Base-by-base conservation (phyloP, 805 yeast genomes). In the Naumovozyma dairenensis region DNA sequence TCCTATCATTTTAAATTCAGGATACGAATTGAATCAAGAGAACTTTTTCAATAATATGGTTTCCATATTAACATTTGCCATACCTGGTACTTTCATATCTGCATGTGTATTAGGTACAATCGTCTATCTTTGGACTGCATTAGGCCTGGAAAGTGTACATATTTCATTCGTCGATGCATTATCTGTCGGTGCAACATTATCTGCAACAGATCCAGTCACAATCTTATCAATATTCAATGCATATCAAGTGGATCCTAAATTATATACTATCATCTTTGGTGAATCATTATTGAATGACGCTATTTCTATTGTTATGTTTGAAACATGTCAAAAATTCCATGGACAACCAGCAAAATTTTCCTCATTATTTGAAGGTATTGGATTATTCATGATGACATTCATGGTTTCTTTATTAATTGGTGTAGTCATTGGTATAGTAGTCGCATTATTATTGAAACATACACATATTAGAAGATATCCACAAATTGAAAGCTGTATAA, bases 191-290 rank as follows among this genome's bases (percentile, higher is more conserved):
- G 98, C 99, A 2, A 89, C 98, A 0, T 69, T 92, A 28, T 84
- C 95, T 2, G 99, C 99, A 15, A 92, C 99, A 2, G 99, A 92
- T 58, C 99, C 99, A 1, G 96, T 92, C 20, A 92, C 99, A 1
- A 89, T 92, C 50, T 63, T 92, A 46, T 86, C 97, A 10, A 92
- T 92, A 39, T 92, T 92, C 68, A 92, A 89, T 55, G 92, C 97
- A 10, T 92, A 92, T 63, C 87, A 89, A 60, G 99, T 92, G 22
- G 99, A 92, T 58, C 98, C 98, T 8, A 92, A 93, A 59, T 67
- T 92, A 31, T 92, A 93, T 63, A 93, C 98, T 17, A 86, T 92
- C 42, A 93, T 92, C 42, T 89, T 92, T 57, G 99, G 99, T 32
- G 99, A 92, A 60, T 83, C 96, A 4, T 65, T 92, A 38, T 65